These are phyloP conservation scores for Circinella minor DNA, from an alignment of 371 early-diverging fungal species.

Conservation along the genomic window DNA sequence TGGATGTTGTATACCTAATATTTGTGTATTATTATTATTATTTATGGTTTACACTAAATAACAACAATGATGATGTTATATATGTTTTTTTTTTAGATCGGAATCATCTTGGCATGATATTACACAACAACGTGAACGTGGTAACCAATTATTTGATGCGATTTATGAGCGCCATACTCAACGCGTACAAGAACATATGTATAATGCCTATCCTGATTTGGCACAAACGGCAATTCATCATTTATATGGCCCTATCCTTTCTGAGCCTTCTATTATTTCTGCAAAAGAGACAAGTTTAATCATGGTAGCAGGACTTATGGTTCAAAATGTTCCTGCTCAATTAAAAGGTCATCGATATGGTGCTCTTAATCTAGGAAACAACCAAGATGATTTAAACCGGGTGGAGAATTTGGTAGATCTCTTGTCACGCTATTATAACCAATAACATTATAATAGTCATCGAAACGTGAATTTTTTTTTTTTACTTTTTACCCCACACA, in stretches of 20 bases:
- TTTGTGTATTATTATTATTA: no score
- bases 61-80: no score
- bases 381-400: constrained; percentile 26
- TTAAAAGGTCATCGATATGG: constrained; percentile 40
- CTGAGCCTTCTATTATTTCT: constrained; percentile 29
- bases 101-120: constrained; percentile 81
- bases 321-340: constrained; percentile 36
- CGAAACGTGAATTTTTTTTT: neutral
- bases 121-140: constrained; percentile 65
- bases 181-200: constrained; percentile 34
- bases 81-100: neutral
- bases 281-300: constrained; percentile 42
- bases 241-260: constrained; percentile 37
- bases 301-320: constrained; percentile 31
- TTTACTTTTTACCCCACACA: constrained; percentile 1
- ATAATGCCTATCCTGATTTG: constrained; percentile 35
- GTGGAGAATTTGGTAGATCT: constrained; percentile 17
- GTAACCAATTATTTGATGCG: constrained; percentile 31
- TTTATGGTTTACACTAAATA: no score
- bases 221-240: constrained; percentile 44
- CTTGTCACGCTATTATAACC: constrained; percentile 9
- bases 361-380: constrained; percentile 40
- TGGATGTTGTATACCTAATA: no score
- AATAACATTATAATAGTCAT: neutral
- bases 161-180: constrained; percentile 39